Conservation (phyloP, 257 asterid species). For the Voacanga thouarsii region DNA sequence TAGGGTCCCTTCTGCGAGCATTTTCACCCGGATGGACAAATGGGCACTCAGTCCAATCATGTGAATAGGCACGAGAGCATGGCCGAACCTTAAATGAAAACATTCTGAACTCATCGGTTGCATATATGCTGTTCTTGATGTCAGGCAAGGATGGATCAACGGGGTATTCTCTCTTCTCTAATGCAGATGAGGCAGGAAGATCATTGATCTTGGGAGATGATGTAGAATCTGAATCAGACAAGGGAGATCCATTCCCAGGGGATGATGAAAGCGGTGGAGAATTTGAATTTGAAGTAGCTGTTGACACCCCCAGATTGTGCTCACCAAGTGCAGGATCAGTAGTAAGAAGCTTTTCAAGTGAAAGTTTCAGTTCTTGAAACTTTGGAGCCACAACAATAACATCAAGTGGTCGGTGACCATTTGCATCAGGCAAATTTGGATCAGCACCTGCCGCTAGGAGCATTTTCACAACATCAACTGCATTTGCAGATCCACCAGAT, state of each 20-base stretch:
- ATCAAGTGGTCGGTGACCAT: conserved; percentile 59
- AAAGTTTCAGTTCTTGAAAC: conserved; percentile 28
- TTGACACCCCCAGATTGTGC: conserved; percentile 25
- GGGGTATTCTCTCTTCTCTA: conserved; percentile 74
- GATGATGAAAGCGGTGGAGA: conserved; percentile 53
- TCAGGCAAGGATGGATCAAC: conserved; percentile 81
- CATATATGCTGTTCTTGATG: conserved; percentile 73
- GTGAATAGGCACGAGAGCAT: conserved; percentile 86
- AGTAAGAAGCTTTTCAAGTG: conserved; percentile 53
- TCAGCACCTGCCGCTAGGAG: conserved; percentile 72
- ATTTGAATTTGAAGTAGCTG: conserved; percentile 29
- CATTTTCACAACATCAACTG: conserved; percentile 44
- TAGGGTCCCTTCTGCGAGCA: conserved; percentile 81
- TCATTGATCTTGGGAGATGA: conserved; percentile 37
- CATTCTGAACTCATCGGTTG: conserved; percentile 87
- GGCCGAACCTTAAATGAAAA: conserved; percentile 78
- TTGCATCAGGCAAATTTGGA: conserved; percentile 49
- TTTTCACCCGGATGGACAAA: conserved; percentile 93
- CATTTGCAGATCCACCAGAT: conserved; percentile 57
- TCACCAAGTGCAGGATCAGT: conserved; percentile 36
- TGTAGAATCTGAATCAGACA: conserved; percentile 38
- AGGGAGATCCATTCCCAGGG: conserved; percentile 36
- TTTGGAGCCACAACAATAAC: conserved; percentile 50
- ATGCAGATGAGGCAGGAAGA: conserved; percentile 20
- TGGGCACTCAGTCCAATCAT: conserved; percentile 97